These are phyloP conservation scores for Heterobasidion irregulare DNA, from an alignment of 1,284 basidiomycete species.

Conservation along the genomic window DNA sequence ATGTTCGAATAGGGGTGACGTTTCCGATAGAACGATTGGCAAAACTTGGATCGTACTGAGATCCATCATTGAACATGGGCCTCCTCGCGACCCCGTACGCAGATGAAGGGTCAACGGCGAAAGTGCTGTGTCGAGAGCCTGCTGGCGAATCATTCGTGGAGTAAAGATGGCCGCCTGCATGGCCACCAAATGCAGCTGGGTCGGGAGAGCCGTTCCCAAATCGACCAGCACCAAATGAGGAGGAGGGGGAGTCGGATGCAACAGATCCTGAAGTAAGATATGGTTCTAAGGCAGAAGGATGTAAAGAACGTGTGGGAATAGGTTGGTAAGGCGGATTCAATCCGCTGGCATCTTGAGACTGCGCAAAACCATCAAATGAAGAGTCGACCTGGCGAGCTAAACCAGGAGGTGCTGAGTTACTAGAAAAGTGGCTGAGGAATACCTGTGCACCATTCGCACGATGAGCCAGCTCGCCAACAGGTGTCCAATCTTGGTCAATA, in stretches of 20 bases:
- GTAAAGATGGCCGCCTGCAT: conserved; percentile 29
- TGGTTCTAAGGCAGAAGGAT: conserved; percentile 46
- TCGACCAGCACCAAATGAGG: conserved; percentile 54
- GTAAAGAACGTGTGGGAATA: conserved; percentile 48
- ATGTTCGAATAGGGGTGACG: conserved; percentile 21
- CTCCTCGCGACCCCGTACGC: conserved; percentile 8
- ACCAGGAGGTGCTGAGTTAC: conserved; percentile 40
- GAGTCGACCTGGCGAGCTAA: conserved; percentile 38
- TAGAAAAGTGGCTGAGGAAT: conserved; percentile 46
- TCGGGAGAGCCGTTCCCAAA: conserved; percentile 65
- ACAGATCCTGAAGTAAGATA: conserved; percentile 44
- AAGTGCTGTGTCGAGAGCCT: conserved; percentile 16
- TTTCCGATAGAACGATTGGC: conserved; percentile 3
- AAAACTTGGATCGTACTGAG: conserved; percentile 8
- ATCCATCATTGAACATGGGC: conserved; percentile 9
- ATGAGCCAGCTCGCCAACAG: conserved; percentile 48
- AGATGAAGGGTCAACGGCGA: conserved; percentile 6
- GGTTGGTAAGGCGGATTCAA: conserved; percentile 55
- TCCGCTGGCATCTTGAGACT: conserved; percentile 27
- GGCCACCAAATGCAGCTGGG: conserved; percentile 44
- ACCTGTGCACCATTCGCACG: conserved; percentile 47
- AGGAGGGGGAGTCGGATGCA: conserved; percentile 59
- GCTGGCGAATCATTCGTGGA: conserved; percentile 26
- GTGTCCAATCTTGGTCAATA: conserved; percentile 56
- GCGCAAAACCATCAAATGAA: conserved; percentile 26